phyloP scores from a whole-genome alignment of 163 green algal species.

The Chloromonas sp. region DNA sequence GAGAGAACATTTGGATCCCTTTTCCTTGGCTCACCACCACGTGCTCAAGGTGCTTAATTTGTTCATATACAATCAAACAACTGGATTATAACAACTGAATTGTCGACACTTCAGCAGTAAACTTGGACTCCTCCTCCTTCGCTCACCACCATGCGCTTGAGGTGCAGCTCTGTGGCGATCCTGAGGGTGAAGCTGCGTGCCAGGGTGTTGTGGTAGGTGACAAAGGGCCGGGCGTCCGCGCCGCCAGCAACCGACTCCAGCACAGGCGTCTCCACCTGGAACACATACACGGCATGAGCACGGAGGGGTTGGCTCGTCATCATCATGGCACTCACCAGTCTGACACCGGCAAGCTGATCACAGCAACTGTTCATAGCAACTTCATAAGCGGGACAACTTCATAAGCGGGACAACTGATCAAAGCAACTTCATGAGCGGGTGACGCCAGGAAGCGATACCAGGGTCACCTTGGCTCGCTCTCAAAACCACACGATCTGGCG shows the following conservation, averaged over 20 bases:
- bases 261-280: constrained; percentile 92
- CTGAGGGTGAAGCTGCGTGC: constrained; percentile 76
- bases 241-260: constrained; percentile 84
- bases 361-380: background rate
- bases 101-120: too few species aligned
- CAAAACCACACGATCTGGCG: too few species aligned
- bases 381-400: too few species aligned
- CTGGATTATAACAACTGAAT: too few species aligned
- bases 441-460: too few species aligned
- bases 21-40: constrained; percentile 58
- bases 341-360: background rate
- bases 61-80: too few species aligned
- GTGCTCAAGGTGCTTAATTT: constrained; percentile 77
- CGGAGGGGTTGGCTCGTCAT: background rate
- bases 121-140: too few species aligned
- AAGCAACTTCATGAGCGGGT: too few species aligned
- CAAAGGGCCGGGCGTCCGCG: constrained; percentile 91
- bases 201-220: constrained; percentile 93
- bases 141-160: constrained; percentile 87
- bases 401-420: too few species aligned
- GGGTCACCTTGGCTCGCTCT: too few species aligned
- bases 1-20: too few species aligned
- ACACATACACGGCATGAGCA: background rate
- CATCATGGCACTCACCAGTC: background rate
- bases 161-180: constrained; percentile 96